Evolutionary conservation across 2,329 filamentous ascomycete genomes (phyloP).

Genomic region (Huntiella savannae): DNA sequence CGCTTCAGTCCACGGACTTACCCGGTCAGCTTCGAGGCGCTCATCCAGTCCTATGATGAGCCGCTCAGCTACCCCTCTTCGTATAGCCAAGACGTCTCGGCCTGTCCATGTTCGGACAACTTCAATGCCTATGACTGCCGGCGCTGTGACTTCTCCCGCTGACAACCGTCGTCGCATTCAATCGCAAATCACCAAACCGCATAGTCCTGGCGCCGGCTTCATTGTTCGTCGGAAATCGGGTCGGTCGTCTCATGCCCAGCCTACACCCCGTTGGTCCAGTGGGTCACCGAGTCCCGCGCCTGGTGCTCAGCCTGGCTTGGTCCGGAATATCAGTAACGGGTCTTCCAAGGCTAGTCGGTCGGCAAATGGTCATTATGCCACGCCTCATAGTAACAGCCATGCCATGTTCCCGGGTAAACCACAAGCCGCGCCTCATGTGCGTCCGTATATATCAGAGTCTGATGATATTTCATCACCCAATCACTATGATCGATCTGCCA

Average conservation of each 20-base stretch:
- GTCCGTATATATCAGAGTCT: background rate
- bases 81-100: slow-evolving; percentile 26
- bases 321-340: slow-evolving; percentile 6
- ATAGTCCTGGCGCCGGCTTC: background rate
- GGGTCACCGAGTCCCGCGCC: slow-evolving; percentile 26
- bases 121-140: slow-evolving; percentile 29
- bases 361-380: slow-evolving; percentile 54
- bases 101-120: slow-evolving; percentile 28
- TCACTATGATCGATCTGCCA: slow-evolving; percentile 16
- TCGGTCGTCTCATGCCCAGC: slow-evolving; percentile 34
- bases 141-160: background rate
- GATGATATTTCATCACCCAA: slow-evolving; percentile 7
- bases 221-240: slow-evolving; percentile 24
- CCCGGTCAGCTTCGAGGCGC: slow-evolving; percentile 18
- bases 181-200: background rate
- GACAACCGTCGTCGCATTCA: slow-evolving; percentile 6
- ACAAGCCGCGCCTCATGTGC: slow-evolving; percentile 5
- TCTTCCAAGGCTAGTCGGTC: slow-evolving; percentile 19
- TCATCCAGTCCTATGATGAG: slow-evolving; percentile 19
- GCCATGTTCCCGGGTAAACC: slow-evolving; percentile 12
- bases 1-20: background rate
- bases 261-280: slow-evolving; percentile 37
- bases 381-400: slow-evolving; percentile 48
- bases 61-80: slow-evolving; percentile 24
- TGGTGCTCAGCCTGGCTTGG: slow-evolving; percentile 14